Base-by-base conservation (phyloP, 768 basidiomycete genomes). In the Calocybe indica region DNA sequence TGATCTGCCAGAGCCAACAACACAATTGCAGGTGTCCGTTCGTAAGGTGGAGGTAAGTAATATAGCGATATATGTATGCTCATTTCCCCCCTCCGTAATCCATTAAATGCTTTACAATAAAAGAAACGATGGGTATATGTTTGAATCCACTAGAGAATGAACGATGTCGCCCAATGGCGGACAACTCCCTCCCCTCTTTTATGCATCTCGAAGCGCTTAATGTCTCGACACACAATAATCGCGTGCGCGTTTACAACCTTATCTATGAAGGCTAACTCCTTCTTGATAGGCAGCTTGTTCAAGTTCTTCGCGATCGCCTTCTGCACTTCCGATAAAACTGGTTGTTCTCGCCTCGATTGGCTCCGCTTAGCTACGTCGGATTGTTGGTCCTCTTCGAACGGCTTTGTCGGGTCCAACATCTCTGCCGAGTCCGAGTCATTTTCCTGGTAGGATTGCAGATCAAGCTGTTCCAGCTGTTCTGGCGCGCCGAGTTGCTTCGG, bases 271-370 rank as follows among this genome's bases (percentile, higher is more conserved):
- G 77, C 85, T 13, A 77, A 61, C 54, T 86, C 76, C 64, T 91
- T 92, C 68, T 80, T 74, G 40, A 92, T 58, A 0, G 87, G 85
- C 8, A 92, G 73, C 37, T 67, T 69, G 62, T 91, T 91, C 35
- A 92, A 68, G 61, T 70, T 75, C 5, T 63, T 64, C 5, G 77
- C 77, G 32, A 85, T 80, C 48, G 66, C 69, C 11, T 63, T 71
- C 58, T 92, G 89, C 8, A 72, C 58, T 1, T 76, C 68, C 12
- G 76, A 76, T 22, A 90, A 66, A 29, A 75, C 62, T 15, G 75
- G 75, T 47, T 74, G 73, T 35, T 60, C 65, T 10, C 55, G 51
- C 2, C 57, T 43, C 31, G 35, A 40, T 15, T 41, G 46, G 22
- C 28, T 35, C 28, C 22, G 22, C 22, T 22, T 22, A 22, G 22